phyloP scores from a whole-genome alignment of 202 grass and related monocot species.

The Bolboschoenoplectus hybrid region DNA sequence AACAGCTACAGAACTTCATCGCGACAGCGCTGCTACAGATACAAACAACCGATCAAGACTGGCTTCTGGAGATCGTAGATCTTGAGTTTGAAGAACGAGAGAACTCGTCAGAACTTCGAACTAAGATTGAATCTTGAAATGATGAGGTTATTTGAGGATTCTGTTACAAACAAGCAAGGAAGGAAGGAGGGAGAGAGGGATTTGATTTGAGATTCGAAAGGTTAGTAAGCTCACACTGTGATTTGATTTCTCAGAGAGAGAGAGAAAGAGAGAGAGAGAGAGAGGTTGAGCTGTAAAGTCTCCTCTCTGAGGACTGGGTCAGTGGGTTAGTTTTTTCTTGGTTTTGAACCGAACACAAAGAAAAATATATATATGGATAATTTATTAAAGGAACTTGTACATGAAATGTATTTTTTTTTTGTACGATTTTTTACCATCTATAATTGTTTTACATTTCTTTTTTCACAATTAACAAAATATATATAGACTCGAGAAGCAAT shows the following conservation, averaged over 20 bases:
- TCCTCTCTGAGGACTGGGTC: neutral
- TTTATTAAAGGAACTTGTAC: too few relatives aligned
- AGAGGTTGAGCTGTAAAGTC: neutral
- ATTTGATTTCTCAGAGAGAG: neutral
- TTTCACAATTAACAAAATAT: too few relatives aligned
- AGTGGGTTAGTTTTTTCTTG: neutral
- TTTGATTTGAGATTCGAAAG: conserved; percentile 28
- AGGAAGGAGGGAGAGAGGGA: neutral
- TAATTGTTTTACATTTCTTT: too few relatives aligned
- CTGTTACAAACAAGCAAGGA: neutral
- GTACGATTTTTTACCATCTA: too few relatives aligned
- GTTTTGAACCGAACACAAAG: too few relatives aligned
- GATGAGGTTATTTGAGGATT: neutral
- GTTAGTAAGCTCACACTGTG: neutral
- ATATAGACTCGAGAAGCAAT: too few relatives aligned
- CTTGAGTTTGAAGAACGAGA: neutral
- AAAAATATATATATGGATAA: neutral
- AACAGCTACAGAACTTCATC: neutral
- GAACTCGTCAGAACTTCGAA: neutral
- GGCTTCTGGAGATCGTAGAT: neutral
- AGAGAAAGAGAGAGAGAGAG: neutral
- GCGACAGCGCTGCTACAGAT: neutral
- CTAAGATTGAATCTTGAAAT: conserved; percentile 20
- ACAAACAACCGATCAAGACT: neutral
- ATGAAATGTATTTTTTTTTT: too few relatives aligned